Evolutionary conservation across 164 flowering plant genomes (phyloP).

Genomic region (Protea cynaroides): DNA sequence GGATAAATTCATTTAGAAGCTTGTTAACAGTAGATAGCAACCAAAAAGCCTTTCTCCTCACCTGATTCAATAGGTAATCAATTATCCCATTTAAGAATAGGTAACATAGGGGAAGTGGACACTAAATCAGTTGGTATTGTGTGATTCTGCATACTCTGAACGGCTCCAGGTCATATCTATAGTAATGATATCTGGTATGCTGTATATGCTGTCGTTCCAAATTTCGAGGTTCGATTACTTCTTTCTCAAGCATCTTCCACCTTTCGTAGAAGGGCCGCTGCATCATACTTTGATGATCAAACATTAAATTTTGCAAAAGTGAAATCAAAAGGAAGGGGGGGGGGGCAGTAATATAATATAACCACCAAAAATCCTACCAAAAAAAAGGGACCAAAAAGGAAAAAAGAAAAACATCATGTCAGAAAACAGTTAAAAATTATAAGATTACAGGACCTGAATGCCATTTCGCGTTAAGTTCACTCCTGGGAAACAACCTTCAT

Average conservation of each 20-base stretch:
- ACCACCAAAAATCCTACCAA: too few species aligned
- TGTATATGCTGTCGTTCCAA: constrained; percentile 50
- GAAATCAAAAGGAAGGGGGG: too few species aligned
- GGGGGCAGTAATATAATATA: too few species aligned
- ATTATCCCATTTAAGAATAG: neutral
- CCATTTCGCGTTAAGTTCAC: too few species aligned
- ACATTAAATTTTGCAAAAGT: constrained; percentile 1
- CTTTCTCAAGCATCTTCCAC: constrained; percentile 93
- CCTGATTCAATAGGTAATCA: constrained; percentile 38
- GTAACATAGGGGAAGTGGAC: neutral
- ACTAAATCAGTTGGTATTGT: neutral
- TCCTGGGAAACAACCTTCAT: too few species aligned
- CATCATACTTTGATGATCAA: constrained; percentile 9
- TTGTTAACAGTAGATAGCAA: constrained; percentile 79
- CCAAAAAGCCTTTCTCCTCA: constrained; percentile 96
- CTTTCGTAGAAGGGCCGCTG: constrained; percentile 95
- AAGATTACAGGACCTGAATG: too few species aligned
- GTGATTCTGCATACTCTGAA: constrained; percentile 60
- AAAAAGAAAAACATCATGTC: too few species aligned
- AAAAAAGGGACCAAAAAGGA: too few species aligned
- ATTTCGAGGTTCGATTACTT: constrained; percentile 93
- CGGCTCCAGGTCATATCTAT: constrained; percentile 93
- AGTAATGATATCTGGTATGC: constrained; percentile 52
- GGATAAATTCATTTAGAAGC: constrained; percentile 80
- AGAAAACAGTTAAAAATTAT: too few species aligned